phyloP scores from a whole-genome alignment of 164 flowering plant genomes.

The Magnolia changhungtana region DNA sequence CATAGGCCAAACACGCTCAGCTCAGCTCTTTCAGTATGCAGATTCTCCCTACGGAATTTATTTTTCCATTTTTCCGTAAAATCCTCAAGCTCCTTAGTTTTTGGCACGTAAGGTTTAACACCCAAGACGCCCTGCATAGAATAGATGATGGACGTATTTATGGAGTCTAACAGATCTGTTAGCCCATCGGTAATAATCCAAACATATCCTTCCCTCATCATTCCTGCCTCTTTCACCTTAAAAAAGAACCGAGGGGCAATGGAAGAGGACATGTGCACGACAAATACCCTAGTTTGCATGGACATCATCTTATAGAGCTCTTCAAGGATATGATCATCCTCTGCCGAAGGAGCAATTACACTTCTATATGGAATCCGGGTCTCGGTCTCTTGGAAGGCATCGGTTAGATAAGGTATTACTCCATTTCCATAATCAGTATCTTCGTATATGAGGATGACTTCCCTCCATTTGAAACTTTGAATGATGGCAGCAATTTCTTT shows the following conservation, averaged over 20 bases:
- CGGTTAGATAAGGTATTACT: slow-evolving; percentile 14
- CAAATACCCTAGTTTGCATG: slow-evolving; percentile 24
- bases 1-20: slow-evolving; percentile 15
- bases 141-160: slow-evolving; percentile 17
- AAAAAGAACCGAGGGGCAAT: slow-evolving; percentile 19
- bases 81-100: slow-evolving; percentile 8
- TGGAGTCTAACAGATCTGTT: slow-evolving; percentile 3
- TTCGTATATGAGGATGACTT: slow-evolving; percentile 21
- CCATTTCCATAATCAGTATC: slow-evolving; percentile 22
- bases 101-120: slow-evolving; percentile 15
- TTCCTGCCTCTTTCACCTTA: slow-evolving; percentile 7
- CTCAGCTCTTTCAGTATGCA: background rate
- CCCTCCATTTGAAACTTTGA: slow-evolving; percentile 20
- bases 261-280: slow-evolving; percentile 19
- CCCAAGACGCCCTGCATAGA: slow-evolving; percentile 31
- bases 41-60: too few relatives aligned
- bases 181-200: slow-evolving; percentile 26
- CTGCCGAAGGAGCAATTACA: slow-evolving; percentile 2
- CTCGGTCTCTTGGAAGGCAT: slow-evolving; percentile 15
- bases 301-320: slow-evolving; percentile 22
- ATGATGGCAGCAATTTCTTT: slow-evolving; percentile 16
- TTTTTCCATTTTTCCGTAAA: slow-evolving; percentile 11
- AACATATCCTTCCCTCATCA: slow-evolving; percentile 20
- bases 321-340: slow-evolving; percentile 7
- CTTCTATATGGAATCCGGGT: slow-evolving; percentile 10